These are phyloP conservation scores for Rossbeevera mucosa DNA, from an alignment of 768 basidiomycete genomes.

Conservation along the genomic window DNA sequence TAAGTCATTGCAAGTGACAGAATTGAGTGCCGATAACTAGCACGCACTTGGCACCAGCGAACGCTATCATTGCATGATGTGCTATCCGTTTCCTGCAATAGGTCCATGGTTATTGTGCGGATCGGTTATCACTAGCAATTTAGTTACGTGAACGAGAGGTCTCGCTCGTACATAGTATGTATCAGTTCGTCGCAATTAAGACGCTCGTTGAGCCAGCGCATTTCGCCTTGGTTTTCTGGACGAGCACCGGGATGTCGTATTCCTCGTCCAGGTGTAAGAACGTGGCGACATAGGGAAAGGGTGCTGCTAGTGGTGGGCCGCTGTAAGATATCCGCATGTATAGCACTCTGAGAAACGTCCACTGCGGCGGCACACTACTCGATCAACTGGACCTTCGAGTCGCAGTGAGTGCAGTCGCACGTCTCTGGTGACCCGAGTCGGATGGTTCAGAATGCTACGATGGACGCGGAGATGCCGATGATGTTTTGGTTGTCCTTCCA, in stretches of 20 bases:
- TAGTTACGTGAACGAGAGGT: no score
- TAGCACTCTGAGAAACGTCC: no score
- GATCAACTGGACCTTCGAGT: conserved; percentile 5
- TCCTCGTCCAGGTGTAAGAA: conserved; percentile 19
- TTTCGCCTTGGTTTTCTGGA: conserved; percentile 4
- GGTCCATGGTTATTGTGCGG: conserved; percentile 13
- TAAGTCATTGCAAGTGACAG: no score
- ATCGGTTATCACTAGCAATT: neutral
- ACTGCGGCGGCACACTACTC: conserved; percentile 22
- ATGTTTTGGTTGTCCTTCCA: no score
- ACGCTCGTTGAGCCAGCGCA: neutral
- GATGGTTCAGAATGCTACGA: no score
- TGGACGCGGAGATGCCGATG: no score
- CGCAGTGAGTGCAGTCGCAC: conserved; percentile 10
- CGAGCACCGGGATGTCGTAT: conserved; percentile 9
- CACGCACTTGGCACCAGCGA: no score
- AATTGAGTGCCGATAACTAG: no score
- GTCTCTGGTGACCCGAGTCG: conserved; percentile 28
- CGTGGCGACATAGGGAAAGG: neutral
- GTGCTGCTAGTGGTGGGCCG: neutral
- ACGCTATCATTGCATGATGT: no score
- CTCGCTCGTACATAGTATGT: no score
- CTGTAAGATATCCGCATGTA: conserved; percentile 16
- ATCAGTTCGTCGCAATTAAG: no score
- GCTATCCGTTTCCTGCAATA: conserved; percentile 8